These are phyloP conservation scores for Cryptococcus deneoformans DNA, from an alignment of 1,284 basidiomycete genomes.

Conservation along the genomic window DNA sequence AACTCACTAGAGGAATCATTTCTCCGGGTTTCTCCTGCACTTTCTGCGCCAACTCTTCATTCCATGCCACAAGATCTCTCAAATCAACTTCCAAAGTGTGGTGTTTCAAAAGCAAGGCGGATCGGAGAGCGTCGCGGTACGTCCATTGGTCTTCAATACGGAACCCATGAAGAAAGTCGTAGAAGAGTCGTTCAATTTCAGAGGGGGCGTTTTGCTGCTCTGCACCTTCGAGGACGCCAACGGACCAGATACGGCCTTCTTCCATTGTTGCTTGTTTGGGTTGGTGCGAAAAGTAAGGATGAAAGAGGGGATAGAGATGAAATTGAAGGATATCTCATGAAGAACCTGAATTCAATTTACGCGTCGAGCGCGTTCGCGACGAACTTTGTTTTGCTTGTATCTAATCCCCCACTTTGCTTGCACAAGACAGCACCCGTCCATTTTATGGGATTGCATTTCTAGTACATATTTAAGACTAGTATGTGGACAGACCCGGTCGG, in stretches of 20 bases:
- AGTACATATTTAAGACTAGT: too few species aligned
- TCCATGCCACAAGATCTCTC: constrained; percentile 84
- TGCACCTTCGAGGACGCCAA: constrained; percentile 14
- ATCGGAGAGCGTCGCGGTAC: constrained; percentile 83
- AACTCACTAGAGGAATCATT: constrained; percentile 74
- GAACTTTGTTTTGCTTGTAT: too few species aligned
- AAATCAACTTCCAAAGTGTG: constrained; percentile 91
- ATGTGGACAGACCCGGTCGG: too few species aligned
- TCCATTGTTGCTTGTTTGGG: constrained; percentile 1
- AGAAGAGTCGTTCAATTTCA: constrained; percentile 72
- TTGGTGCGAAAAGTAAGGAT: too few species aligned
- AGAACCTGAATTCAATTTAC: too few species aligned
- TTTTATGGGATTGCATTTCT: too few species aligned
- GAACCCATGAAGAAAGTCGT: constrained; percentile 82
- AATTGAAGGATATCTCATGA: too few species aligned
- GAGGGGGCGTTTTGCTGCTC: constrained; percentile 62
- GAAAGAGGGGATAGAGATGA: too few species aligned
- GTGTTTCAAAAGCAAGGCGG: constrained; percentile 85
- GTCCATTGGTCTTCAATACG: constrained; percentile 84
- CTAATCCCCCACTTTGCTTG: too few species aligned
- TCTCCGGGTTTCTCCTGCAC: constrained; percentile 89
- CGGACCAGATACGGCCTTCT: constrained; percentile 19
- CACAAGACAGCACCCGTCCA: too few species aligned
- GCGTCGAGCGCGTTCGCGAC: too few species aligned
- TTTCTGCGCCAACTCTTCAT: constrained; percentile 87